Conservation (phyloP, 169 alveolate genomes). For the Plasmodium vinckei region DNA sequence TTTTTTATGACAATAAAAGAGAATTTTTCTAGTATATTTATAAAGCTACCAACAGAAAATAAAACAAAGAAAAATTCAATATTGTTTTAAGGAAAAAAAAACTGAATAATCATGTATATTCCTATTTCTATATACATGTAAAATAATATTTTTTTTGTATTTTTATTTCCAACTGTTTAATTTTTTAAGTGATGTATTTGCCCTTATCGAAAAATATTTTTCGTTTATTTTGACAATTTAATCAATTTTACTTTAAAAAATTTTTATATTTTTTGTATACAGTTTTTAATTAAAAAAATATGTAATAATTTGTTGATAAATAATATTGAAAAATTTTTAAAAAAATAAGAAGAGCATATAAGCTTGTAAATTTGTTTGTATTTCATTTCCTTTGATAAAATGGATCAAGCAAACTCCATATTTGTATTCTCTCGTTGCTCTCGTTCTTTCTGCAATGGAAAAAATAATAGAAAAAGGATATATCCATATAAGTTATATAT, state of each 20-base stretch:
- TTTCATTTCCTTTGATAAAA: not conserved
- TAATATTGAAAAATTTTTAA: not conserved
- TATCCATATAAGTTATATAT: not conserved
- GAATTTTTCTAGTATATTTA: constrained; percentile 9
- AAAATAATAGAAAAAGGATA: not conserved
- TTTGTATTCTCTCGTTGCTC: not conserved
- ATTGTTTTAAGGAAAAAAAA: constrained; percentile 2
- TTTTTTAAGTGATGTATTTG: too few relatives aligned
- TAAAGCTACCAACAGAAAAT: not conserved
- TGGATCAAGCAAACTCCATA: constrained; percentile 10
- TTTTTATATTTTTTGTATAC: too few relatives aligned
- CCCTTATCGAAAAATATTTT: too few relatives aligned
- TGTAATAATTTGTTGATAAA: too few relatives aligned
- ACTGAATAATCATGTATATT: too few relatives aligned
- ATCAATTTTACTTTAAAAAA: too few relatives aligned
- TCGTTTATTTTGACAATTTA: too few relatives aligned
- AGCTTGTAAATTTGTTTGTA: not conserved
- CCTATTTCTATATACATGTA: too few relatives aligned
- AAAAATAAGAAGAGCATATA: not conserved
- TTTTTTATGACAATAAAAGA: constrained; percentile 31
- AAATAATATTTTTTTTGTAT: too few relatives aligned
- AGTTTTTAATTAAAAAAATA: too few relatives aligned
- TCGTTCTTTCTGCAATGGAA: constrained; percentile 3
- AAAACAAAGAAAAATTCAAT: constrained; percentile 4
- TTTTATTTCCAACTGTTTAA: too few relatives aligned